Percentiles rank a stretch among this genome's conserved stretches.
Evolutionary conservation across 148 eudicot species (phyloP).

Genomic region (Pharnaceum exiguum): DNA sequence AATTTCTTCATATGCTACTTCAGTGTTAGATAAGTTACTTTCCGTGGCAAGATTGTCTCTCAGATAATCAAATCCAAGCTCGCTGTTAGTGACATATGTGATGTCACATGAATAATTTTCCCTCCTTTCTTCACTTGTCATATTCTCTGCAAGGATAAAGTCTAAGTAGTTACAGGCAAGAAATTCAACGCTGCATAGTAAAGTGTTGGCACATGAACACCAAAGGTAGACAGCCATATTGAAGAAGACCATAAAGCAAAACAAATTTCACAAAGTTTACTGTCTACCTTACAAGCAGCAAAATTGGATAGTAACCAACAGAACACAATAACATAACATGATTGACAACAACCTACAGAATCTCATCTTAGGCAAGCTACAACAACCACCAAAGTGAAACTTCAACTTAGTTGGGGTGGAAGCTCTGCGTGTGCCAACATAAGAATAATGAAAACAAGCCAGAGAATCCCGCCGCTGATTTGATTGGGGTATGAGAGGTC

Average conservation of each 20-base stretch:
- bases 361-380: no score
- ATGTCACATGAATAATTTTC: conserved; percentile 91
- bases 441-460: no score
- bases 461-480: no score
- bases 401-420: no score
- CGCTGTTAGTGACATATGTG: conserved; percentile 97
- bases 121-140: conserved; percentile 94
- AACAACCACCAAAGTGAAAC: no score
- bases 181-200: background rate
- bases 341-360: no score
- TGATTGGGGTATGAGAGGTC: no score
- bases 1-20: no score
- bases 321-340: no score
- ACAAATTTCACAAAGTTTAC: background rate
- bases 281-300: background rate
- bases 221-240: background rate
- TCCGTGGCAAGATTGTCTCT: conserved; percentile 99
- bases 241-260: background rate
- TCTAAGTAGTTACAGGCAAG: background rate
- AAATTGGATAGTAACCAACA: no score
- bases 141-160: conserved; percentile 67
- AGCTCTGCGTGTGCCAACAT: no score
- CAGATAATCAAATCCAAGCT: conserved; percentile 98
- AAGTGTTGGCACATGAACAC: background rate
- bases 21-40: conserved; percentile 39